These are phyloP conservation scores for Dictyostelium firmibasis DNA, from an alignment of 78 protist genomes.

Conservation along the genomic window DNA sequence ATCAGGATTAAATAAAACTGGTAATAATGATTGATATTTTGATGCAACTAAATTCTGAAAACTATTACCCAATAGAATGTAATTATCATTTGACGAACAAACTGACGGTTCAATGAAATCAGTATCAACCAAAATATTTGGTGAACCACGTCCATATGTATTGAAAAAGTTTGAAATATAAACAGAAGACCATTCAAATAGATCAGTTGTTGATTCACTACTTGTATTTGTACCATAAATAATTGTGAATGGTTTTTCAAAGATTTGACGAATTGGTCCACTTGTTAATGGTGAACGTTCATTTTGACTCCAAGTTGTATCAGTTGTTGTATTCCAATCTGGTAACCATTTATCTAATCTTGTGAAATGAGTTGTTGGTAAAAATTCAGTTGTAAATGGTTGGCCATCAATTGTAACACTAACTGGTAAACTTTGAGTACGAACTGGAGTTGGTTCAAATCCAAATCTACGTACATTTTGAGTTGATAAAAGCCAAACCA, in stretches of 20 bases:
- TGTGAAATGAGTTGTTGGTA: not conserved
- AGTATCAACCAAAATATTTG: constrained; percentile 7
- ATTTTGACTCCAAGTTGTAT: not conserved
- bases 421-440: not conserved
- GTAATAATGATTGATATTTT: constrained; percentile 11
- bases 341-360: not conserved
- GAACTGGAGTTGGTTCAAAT: not conserved
- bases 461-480: constrained; percentile 67
- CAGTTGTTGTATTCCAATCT: constrained; percentile 1
- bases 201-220: not conserved
- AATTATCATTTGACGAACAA: constrained; percentile 8
- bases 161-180: constrained; percentile 34
- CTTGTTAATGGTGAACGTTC: constrained; percentile 42
- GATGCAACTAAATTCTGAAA: constrained; percentile 5
- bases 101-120: not conserved
- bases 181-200: constrained; percentile 14
- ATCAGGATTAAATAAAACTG: not conserved
- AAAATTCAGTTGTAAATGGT: not conserved
- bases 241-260: constrained; percentile 52
- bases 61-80: constrained; percentile 30
- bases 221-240: constrained; percentile 22
- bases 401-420: not conserved
- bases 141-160: constrained; percentile 48
- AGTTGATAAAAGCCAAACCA: constrained; percentile 19
- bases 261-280: constrained; percentile 48